Evolutionary conservation across 805 yeast species (phyloP).

Genomic region (Candida dajiaensis): DNA sequence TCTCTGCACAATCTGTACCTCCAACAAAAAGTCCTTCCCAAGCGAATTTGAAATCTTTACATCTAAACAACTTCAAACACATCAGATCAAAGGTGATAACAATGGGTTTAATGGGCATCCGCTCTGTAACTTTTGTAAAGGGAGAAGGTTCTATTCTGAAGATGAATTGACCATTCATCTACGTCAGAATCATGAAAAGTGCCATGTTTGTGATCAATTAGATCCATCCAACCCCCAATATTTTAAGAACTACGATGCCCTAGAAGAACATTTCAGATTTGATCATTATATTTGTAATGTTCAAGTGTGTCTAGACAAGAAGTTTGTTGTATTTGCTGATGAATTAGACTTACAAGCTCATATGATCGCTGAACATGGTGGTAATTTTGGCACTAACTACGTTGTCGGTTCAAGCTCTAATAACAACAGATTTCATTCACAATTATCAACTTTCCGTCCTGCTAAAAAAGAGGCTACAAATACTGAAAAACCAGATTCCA

Average conservation of each 20-base stretch:
- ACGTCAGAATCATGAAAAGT: slow-evolving; percentile 78
- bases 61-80: slow-evolving; percentile 57
- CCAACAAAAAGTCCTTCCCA: slow-evolving; percentile 72
- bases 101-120: slow-evolving; percentile 89
- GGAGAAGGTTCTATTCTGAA: slow-evolving; percentile 73
- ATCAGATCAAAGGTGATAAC: slow-evolving; percentile 68
- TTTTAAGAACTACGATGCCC: slow-evolving; percentile 67
- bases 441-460: slow-evolving; percentile 52
- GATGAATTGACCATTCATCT: slow-evolving; percentile 83
- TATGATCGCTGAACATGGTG: slow-evolving; percentile 75
- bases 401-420: slow-evolving; percentile 13
- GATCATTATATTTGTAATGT: slow-evolving; percentile 77
- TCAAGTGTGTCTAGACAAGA: slow-evolving; percentile 75
- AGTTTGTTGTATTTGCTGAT: slow-evolving; percentile 87
- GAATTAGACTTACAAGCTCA: slow-evolving; percentile 85
- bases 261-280: slow-evolving; percentile 66
- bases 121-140: slow-evolving; percentile 71
- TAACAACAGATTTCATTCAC: slow-evolving; percentile 41
- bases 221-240: slow-evolving; percentile 61
- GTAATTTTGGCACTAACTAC: slow-evolving; percentile 39
- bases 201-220: slow-evolving; percentile 80
- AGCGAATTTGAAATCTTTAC: slow-evolving; percentile 61
- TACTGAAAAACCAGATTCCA: slow-evolving; percentile 31
- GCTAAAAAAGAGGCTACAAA: slow-evolving; percentile 13
- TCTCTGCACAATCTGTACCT: slow-evolving; percentile 72